Conservation (phyloP, 2,329 filamentous ascomycete species). For the Scedosporium apiospermum region DNA sequence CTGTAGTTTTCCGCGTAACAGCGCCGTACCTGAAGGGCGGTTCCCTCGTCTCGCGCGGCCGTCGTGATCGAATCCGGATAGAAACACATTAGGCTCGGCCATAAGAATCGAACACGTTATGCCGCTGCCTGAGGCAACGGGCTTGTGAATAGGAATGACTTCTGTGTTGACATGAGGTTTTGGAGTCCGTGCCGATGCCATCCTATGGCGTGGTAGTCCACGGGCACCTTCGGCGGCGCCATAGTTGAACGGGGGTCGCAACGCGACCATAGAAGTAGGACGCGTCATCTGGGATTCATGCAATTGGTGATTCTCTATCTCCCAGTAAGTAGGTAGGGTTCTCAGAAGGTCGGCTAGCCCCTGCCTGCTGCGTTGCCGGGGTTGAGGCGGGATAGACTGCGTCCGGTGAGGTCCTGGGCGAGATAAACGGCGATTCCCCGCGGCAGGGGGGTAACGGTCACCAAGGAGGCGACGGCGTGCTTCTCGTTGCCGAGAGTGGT, state of each 20-base stretch:
- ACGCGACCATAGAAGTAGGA: background rate
- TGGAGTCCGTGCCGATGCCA: background rate
- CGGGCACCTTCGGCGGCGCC: background rate
- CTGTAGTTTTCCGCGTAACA: constrained; percentile 76
- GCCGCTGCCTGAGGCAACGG: constrained; percentile 69
- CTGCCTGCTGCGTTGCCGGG: constrained; percentile 7
- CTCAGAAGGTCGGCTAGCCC: background rate
- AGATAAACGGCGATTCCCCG: background rate
- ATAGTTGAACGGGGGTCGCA: background rate
- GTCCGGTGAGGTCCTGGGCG: background rate
- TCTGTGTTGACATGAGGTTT: background rate
- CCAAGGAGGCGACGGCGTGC: background rate
- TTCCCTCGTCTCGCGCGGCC: constrained; percentile 43
- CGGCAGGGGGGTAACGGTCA: background rate
- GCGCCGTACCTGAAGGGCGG: constrained; percentile 63
- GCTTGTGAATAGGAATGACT: constrained; percentile 35
- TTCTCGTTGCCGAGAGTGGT: background rate
- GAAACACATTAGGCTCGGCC: constrained; percentile 71
- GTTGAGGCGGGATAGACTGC: background rate
- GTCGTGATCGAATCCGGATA: constrained; percentile 69
- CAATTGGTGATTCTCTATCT: background rate
- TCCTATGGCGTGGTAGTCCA: background rate
- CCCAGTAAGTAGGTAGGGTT: background rate
- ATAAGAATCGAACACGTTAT: constrained; percentile 64
- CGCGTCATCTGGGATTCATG: background rate